A percentile compares a stretch with the other conserved stretches of the same genome.
These are phyloP conservation scores for Oemleria cerasiformis DNA, from an alignment of 306 rosid species.

Conservation along the genomic window DNA sequence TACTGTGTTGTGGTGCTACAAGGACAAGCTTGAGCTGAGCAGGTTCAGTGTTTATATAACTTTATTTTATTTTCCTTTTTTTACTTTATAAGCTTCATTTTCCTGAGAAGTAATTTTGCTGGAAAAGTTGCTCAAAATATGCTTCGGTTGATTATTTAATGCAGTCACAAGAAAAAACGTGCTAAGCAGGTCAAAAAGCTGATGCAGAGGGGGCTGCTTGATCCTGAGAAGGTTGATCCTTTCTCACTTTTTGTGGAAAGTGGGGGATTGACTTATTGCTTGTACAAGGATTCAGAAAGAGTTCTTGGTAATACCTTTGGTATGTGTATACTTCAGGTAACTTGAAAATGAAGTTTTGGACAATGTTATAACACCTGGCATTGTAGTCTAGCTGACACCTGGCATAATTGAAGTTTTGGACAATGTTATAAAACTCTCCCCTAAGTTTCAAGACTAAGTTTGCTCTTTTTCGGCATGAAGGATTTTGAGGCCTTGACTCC, in stretches of 20 bases:
- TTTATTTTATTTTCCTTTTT: not conserved
- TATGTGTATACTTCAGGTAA: conserved; percentile 95
- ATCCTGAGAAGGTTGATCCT: conserved; percentile 80
- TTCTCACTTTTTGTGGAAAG: conserved; percentile 74
- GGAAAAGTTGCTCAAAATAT: conserved; percentile 20
- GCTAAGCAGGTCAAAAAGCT: conserved; percentile 68
- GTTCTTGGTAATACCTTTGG: conserved; percentile 91
- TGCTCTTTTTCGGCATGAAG: conserved; percentile 36
- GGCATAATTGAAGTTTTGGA: conserved; percentile 8
- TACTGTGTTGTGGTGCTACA: conserved; percentile 86
- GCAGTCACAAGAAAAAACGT: conserved; percentile 88
- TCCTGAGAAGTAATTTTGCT: not conserved
- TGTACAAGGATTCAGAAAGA: conserved; percentile 78
- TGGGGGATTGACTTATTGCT: conserved; percentile 67
- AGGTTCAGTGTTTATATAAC: too few species aligned
- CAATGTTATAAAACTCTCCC: too few species aligned
- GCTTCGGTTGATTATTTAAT: conserved; percentile 27
- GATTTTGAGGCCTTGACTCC: conserved; percentile 97
- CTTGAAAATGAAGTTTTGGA: not conserved
- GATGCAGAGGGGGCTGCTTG: conserved; percentile 73
- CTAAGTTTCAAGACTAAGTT: conserved; percentile 21
- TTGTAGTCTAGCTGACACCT: not conserved
- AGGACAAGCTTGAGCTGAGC: conserved; percentile 90
- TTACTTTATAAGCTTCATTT: not conserved
- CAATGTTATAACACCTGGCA: too few species aligned